phyloP scores from a whole-genome alignment of 331 rosid genomes.

The Dryas integrifolia region DNA sequence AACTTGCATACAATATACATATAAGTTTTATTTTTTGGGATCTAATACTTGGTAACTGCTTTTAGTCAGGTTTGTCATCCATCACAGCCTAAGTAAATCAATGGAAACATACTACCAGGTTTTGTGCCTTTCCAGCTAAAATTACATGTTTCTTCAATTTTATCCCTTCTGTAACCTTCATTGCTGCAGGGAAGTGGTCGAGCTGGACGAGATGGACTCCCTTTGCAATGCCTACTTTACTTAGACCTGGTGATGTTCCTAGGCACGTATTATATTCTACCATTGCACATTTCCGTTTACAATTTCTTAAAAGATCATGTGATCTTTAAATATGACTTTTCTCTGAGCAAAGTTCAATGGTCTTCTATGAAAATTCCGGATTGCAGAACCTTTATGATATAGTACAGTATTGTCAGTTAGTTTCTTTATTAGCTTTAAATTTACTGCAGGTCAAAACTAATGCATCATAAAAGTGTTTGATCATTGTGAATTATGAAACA shows the following conservation, averaged over 20 bases:
- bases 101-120: conserved; percentile 99
- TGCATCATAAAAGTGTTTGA: neutral
- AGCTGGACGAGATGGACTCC: conserved; percentile 97
- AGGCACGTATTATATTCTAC: conserved; percentile 60
- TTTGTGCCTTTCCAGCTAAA: conserved; percentile 25
- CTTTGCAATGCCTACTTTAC: conserved; percentile 88
- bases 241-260: conserved; percentile 85
- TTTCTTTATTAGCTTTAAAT: neutral
- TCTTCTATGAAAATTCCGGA: conserved; percentile 88
- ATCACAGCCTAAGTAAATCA: conserved; percentile 98
- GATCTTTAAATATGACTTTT: conserved; percentile 21
- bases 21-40: conserved; percentile 16
- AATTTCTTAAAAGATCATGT: conserved; percentile 11
- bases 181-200: conserved; percentile 89
- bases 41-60: conserved; percentile 37
- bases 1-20: neutral
- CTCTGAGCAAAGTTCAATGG: conserved; percentile 84
- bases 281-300: neutral
- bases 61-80: conserved; percentile 97
- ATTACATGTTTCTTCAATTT: conserved; percentile 18
- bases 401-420: conserved; percentile 83
- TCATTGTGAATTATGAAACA: neutral
- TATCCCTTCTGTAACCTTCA: conserved; percentile 26
- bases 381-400: conserved; percentile 90
- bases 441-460: neutral